phyloP scores from a whole-genome alignment of 257 asterid genomes.

The Nicotiana knightiana region DNA sequence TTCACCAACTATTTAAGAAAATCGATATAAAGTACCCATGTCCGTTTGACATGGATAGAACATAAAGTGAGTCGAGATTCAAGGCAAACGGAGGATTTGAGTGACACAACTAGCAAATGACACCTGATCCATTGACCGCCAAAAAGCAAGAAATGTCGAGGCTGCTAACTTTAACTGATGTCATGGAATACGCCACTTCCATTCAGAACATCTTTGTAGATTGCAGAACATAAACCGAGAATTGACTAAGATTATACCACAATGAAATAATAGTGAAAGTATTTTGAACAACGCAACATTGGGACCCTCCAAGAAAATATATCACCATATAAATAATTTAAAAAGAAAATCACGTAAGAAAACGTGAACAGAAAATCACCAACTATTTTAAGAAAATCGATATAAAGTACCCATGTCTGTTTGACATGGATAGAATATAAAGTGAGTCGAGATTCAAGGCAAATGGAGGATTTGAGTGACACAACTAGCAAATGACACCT shows the following conservation, averaged over 20 bases:
- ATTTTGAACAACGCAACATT: not conserved
- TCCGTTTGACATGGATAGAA: too few species aligned
- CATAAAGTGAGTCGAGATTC: not conserved
- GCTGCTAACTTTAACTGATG: not conserved
- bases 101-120: not conserved
- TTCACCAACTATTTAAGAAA: too few species aligned
- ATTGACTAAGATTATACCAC: not conserved
- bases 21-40: too few species aligned
- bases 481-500: not conserved
- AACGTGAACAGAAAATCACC: not conserved
- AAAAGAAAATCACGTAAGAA: not conserved
- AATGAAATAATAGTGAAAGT: not conserved
- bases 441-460: not conserved
- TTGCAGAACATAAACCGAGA: not conserved
- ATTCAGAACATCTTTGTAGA: not conserved
- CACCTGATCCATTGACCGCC: not conserved
- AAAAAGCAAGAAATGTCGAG: not conserved
- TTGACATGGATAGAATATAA: too few species aligned
- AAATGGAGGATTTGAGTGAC: not conserved
- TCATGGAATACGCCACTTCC: not conserved
- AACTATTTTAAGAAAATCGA: too few species aligned
- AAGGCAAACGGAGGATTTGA: not conserved
- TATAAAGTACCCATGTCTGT: too few species aligned
- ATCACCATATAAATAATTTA: not conserved
- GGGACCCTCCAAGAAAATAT: not conserved